phyloP scores from a whole-genome alignment of 768 basidiomycete species.

The Termitomyces eurrhizus region DNA sequence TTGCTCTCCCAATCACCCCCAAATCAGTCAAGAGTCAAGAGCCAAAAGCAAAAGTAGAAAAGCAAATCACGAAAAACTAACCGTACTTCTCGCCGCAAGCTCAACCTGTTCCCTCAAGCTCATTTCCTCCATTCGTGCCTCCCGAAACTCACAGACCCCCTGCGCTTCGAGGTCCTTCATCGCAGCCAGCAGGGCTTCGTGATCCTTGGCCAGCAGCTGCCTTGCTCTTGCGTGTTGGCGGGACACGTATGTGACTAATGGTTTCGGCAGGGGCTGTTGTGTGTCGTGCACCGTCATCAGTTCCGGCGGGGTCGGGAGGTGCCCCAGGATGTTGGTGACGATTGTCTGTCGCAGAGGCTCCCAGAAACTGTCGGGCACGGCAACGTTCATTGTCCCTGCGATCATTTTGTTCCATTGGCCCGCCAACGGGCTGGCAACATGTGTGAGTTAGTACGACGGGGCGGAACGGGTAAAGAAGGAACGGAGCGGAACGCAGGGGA shows the following conservation, averaged over 20 bases:
- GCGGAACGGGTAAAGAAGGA: slow-evolving; percentile 1
- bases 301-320: slow-evolving; percentile 21
- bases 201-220: slow-evolving; percentile 41
- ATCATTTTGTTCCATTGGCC: slow-evolving; percentile 33
- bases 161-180: slow-evolving; percentile 46
- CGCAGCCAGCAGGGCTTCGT: slow-evolving; percentile 43
- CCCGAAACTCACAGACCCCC: slow-evolving; percentile 48
- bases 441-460: slow-evolving; percentile 1
- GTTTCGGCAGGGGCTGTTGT: slow-evolving; percentile 11
- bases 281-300: background rate
- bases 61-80: slow-evolving; percentile 25
- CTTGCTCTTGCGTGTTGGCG: slow-evolving; percentile 43
- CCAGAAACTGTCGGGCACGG: slow-evolving; percentile 28
- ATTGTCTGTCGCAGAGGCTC: slow-evolving; percentile 28
- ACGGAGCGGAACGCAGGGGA: background rate
- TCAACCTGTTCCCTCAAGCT: slow-evolving; percentile 60
- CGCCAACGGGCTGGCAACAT: slow-evolving; percentile 20
- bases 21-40: slow-evolving; percentile 1
- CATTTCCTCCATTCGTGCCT: slow-evolving; percentile 35
- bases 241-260: slow-evolving; percentile 54
- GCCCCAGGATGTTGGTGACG: slow-evolving; percentile 28
- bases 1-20: background rate
- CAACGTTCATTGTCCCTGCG: slow-evolving; percentile 28
- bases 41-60: slow-evolving; percentile 6
- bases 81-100: slow-evolving; percentile 57